Conservation (phyloP, 2,329 filamentous ascomycete genomes). For the Fusarium anthophilum region DNA sequence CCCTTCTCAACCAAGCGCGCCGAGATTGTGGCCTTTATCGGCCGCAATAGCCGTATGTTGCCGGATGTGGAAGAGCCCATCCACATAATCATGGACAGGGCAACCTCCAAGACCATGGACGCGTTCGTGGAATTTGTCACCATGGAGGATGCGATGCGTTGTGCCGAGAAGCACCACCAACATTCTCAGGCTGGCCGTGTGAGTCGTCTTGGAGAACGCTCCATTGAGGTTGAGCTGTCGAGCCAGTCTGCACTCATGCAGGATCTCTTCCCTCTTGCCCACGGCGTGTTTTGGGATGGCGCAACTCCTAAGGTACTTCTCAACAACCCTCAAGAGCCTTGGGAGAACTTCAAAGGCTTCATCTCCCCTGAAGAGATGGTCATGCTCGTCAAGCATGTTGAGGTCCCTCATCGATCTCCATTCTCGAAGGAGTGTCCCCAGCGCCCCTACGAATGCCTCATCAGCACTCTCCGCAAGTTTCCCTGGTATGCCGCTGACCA, state of each 20-base stretch:
- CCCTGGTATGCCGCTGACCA: conserved; percentile 68
- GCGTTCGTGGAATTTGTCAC: conserved; percentile 67
- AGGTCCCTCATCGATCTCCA: conserved; percentile 67
- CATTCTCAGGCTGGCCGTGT: conserved; percentile 52
- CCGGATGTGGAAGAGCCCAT: conserved; percentile 65
- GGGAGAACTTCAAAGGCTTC: conserved; percentile 68
- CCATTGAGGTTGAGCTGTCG: conserved; percentile 65
- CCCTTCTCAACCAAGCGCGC: conserved; percentile 63
- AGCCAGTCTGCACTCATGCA: conserved; percentile 67
- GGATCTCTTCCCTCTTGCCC: conserved; percentile 68
- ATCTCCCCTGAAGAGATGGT: conserved; percentile 70
- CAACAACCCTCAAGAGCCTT: conserved; percentile 51
- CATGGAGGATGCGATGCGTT: conserved; percentile 61
- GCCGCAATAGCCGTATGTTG: conserved; percentile 64
- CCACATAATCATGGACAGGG: conserved; percentile 73
- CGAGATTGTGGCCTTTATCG: conserved; percentile 68
- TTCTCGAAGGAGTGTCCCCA: conserved; percentile 70
- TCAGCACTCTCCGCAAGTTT: conserved; percentile 70
- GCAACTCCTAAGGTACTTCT: conserved; percentile 53
- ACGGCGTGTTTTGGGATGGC: conserved; percentile 65
- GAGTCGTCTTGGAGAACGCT: conserved; percentile 65
- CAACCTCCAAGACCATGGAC: conserved; percentile 69
- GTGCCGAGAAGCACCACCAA: conserved; percentile 59
- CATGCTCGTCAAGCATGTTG: conserved; percentile 71
- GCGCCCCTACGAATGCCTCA: conserved; percentile 71